Base-by-base conservation (phyloP, 2,329 filamentous ascomycete species). In the Hypoxylon sp. region DNA sequence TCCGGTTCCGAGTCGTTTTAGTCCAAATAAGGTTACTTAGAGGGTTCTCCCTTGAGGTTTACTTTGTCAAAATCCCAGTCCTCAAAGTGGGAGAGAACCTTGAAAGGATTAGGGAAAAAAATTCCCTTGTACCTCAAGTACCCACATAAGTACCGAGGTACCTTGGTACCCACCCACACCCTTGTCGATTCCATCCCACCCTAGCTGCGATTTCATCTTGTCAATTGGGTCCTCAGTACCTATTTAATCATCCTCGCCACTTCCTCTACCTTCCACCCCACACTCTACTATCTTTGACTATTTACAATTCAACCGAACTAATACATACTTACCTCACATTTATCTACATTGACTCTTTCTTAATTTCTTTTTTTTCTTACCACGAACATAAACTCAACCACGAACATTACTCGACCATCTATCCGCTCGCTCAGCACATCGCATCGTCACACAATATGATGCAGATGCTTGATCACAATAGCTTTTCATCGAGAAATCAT, bases 401-500 rank as follows among this genome's bases (percentile, higher is more conserved):
- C 62, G 33, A 31, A 70, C 42, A 52, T 10, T 35, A 35, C 31
- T 62, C 64, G 56, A 67, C 55, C 55, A 39, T 48, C 26, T 26
- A 1, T 37, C 47, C 54, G 51, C 29, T 51, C 46, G 13, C 19
- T 56, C 60, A 46, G 51, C 50, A 35, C 35, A 65, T 65, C 56
- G 66, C 60, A 69, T 69, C 63, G 56, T 55, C 57, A 54, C 50
- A 67, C 72, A 75, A 70, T 70, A 78, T 77, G 76, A 78, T 79
- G 76, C 74, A 78, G 75, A 79, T 79, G 76, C 74, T 78, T 65
- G 70, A 75, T 47, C 75, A 76, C 44, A 74, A 76, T 67, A 73
- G 50, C 64, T 75, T 74, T 68, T 54, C 69, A 50, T 68, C 70
- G 62, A 74, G 72, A 70, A 72, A 63, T 60, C 73, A 72, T 53